Evolutionary conservation across 306 rosid genomes (phyloP).

Genomic region (Medicago arabica): DNA sequence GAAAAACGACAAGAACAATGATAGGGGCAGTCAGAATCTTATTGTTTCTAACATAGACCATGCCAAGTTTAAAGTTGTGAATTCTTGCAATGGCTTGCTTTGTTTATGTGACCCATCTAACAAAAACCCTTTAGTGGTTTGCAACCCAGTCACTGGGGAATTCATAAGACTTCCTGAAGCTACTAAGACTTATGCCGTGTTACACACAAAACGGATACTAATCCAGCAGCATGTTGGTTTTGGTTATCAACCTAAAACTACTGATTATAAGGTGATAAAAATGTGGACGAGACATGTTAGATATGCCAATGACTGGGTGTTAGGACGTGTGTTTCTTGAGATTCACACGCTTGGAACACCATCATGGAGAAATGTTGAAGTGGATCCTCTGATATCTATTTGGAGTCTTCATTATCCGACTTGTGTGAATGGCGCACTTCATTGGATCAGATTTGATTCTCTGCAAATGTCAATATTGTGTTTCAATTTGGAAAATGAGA

Average conservation of each 20-base stretch:
- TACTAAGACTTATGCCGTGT: neutral
- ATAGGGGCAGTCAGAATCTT: neutral
- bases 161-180: constrained; percentile 4
- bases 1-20: neutral
- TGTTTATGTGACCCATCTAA: constrained; percentile 10
- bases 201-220: neutral
- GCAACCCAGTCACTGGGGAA: constrained; percentile 44
- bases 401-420: neutral
- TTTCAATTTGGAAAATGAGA: constrained; percentile 18
- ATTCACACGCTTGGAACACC: constrained; percentile 1
- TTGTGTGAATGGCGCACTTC: neutral
- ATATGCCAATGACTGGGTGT: no score
- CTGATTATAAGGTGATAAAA: constrained; percentile 7
- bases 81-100: constrained; percentile 42
- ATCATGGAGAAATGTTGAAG: constrained; percentile 26
- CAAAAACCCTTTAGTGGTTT: neutral
- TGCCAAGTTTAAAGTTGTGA: neutral
- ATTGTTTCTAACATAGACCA: no score
- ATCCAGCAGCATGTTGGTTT: neutral
- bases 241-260: constrained; percentile 3
- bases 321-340: neutral
- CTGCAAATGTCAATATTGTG: neutral
- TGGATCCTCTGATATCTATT: neutral
- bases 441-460: neutral
- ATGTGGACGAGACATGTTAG: neutral